Conservation (phyloP, 345 rosid genomes). For the Odontarrhena argentea region DNA sequence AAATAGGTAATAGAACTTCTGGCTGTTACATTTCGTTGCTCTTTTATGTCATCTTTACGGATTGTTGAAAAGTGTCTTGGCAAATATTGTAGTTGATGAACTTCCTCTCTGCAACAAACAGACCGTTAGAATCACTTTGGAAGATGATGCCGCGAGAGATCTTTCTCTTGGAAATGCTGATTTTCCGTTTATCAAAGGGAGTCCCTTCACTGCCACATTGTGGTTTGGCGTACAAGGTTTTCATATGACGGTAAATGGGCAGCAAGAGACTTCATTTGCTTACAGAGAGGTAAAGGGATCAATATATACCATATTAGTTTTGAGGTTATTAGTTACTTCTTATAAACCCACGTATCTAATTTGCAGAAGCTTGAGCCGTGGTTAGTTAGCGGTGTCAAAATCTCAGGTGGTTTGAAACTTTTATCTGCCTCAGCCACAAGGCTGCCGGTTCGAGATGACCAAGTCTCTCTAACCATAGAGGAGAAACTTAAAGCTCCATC, state of each 20-base stretch:
- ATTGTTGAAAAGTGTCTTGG: constrained; percentile 28
- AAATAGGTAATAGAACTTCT: constrained; percentile 51
- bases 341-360: not conserved
- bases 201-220: constrained; percentile 73
- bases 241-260: constrained; percentile 88
- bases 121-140: constrained; percentile 49
- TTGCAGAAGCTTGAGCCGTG: constrained; percentile 86
- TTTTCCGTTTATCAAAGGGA: constrained; percentile 79
- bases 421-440: constrained; percentile 70
- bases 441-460: constrained; percentile 73
- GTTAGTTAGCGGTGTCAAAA: constrained; percentile 63
- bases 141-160: constrained; percentile 44
- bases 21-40: not conserved
- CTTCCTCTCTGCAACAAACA: constrained; percentile 79
- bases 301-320: not conserved
- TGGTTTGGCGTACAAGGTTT: constrained; percentile 86
- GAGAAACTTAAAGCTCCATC: constrained; percentile 73
- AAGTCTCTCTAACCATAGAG: constrained; percentile 56
- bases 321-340: constrained; percentile 13
- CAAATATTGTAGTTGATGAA: constrained; percentile 65
- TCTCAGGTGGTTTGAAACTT: constrained; percentile 60
- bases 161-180: constrained; percentile 51
- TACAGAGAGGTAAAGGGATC: constrained; percentile 72
- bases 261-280: constrained; percentile 80
- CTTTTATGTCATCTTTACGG: constrained; percentile 7